Conservation (phyloP, 352 stramenopile genomes). For the Globisporangium sylvaticum region DNA sequence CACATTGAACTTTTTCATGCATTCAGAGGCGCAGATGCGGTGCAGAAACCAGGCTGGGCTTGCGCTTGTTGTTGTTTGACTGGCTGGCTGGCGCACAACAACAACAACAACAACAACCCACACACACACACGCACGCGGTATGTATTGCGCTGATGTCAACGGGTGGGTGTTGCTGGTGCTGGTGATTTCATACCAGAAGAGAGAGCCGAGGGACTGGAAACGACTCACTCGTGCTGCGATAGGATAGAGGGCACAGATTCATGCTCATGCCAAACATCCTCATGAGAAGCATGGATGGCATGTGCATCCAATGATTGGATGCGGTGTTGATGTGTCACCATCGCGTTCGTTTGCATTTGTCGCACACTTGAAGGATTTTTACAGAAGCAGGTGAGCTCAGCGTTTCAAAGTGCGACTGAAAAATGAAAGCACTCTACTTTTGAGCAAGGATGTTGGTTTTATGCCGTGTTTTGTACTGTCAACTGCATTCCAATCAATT, state of each 20-base stretch:
- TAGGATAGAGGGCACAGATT: not conserved
- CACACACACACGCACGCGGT: no score
- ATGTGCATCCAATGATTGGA: not conserved
- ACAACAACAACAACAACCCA: no score
- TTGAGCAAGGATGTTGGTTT: not conserved
- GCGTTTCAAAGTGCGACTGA: no score
- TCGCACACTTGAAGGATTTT: not conserved
- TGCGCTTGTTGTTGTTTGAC: not conserved
- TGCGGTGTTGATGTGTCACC: not conserved
- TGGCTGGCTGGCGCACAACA: not conserved
- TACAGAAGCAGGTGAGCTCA: not conserved
- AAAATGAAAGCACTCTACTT: not conserved
- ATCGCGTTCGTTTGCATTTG: not conserved
- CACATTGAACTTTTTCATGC: conserved; percentile 12
- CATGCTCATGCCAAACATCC: not conserved
- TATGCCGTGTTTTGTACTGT: not conserved
- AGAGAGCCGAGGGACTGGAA: no score
- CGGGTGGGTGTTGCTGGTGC: not conserved
- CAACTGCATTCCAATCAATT: no score
- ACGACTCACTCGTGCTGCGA: no score
- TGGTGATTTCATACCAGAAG: not conserved
- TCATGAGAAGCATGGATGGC: not conserved
- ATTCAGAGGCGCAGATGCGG: conserved; percentile 6
- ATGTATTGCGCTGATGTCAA: not conserved
- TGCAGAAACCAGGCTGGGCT: not conserved